phyloP scores from a whole-genome alignment of 352 stramenopile genomes.

The Phytophthora macrochlamydospora region DNA sequence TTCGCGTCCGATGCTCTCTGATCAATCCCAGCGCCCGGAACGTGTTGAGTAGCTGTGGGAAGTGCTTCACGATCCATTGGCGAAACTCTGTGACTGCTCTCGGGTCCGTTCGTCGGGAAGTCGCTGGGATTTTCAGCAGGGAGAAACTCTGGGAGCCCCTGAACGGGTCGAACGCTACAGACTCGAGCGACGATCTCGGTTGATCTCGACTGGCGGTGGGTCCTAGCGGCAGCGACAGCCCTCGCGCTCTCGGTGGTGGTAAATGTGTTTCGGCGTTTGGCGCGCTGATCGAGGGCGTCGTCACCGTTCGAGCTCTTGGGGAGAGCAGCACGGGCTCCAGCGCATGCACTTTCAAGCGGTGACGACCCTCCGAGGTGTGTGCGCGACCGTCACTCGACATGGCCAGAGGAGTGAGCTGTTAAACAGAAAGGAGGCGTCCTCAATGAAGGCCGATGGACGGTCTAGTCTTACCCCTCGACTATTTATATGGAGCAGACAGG shows the following conservation, averaged over 20 bases:
- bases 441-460: not conserved
- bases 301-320: conserved; percentile 7
- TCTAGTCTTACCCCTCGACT: not conserved
- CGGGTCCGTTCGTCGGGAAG: conserved; percentile 20
- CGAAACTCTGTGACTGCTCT: conserved; percentile 29
- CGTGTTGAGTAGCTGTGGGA: conserved; percentile 36
- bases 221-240: no score
- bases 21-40: conserved; percentile 19
- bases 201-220: not conserved
- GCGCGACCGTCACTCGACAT: conserved; percentile 12
- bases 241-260: no score
- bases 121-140: conserved; percentile 30
- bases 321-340: conserved; percentile 18
- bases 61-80: conserved; percentile 35
- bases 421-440: not conserved
- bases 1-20: not conserved
- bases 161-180: conserved; percentile 55
- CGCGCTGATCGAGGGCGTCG: conserved; percentile 1
- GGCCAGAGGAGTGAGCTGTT: not conserved
- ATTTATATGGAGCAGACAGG: conserved; percentile 13
- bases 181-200: conserved; percentile 22
- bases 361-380: not conserved
- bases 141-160: conserved; percentile 32
- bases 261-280: no score
- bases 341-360: conserved; percentile 25